Evolutionary conservation across 2,329 filamentous ascomycete species (phyloP).

Genomic region (Scedosporium minutisporum): DNA sequence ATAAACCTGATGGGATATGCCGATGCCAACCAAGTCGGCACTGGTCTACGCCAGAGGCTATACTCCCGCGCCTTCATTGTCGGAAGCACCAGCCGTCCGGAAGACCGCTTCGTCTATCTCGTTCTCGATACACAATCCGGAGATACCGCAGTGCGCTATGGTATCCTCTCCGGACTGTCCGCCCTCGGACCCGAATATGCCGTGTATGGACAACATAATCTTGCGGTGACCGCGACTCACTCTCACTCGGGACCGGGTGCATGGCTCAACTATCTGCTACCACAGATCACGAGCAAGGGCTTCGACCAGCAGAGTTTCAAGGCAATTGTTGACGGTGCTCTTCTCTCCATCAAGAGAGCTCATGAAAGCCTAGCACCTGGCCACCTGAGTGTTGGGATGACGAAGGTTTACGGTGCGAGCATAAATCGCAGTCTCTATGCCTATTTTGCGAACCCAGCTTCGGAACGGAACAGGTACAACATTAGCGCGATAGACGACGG

Average conservation of each 20-base stretch:
- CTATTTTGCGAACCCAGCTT: constrained; percentile 70
- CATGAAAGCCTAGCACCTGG: constrained; percentile 49
- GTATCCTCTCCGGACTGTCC: constrained; percentile 68
- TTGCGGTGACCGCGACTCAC: constrained; percentile 87
- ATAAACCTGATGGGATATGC: constrained; percentile 91
- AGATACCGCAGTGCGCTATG: constrained; percentile 78
- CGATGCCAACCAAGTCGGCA: constrained; percentile 70
- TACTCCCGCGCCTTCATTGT: constrained; percentile 88
- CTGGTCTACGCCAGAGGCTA: constrained; percentile 75
- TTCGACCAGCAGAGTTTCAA: constrained; percentile 81
- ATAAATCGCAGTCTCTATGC: constrained; percentile 78
- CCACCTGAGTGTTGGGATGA: constrained; percentile 53
- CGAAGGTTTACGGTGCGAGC: constrained; percentile 59
- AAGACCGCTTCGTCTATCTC: constrained; percentile 74
- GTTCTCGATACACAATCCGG: constrained; percentile 81
- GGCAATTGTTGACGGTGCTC: constrained; percentile 77
- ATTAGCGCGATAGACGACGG: constrained; percentile 24
- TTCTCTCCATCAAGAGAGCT: constrained; percentile 72
- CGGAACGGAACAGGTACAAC: constrained; percentile 60
- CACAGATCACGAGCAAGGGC: constrained; percentile 79
- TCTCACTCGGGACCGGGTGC: constrained; percentile 85
- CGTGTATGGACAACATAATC: constrained; percentile 67
- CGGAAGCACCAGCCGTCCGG: constrained; percentile 53
- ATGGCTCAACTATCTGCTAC: constrained; percentile 90
- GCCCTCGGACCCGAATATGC: constrained; percentile 62